Conservation (phyloP, 345 rosid genomes). For the Leavenworthia alabamica region DNA sequence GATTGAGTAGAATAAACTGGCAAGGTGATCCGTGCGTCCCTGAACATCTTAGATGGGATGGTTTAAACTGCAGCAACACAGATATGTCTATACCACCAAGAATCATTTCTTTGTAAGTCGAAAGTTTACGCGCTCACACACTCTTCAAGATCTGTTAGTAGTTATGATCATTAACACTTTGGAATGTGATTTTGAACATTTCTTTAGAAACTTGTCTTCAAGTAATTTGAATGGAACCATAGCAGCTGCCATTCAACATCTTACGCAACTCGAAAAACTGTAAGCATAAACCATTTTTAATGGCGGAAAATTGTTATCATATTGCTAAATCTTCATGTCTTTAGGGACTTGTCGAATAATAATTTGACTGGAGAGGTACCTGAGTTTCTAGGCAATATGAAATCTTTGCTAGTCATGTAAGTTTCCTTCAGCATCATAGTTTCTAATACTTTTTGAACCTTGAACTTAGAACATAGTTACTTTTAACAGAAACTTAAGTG, state of each 20-base stretch:
- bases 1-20: not conserved
- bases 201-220: constrained; percentile 30
- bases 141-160: not conserved
- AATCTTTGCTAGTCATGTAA: constrained; percentile 36
- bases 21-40: constrained; percentile 14
- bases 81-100: not conserved
- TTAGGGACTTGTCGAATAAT: constrained; percentile 51
- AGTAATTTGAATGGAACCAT: constrained; percentile 30
- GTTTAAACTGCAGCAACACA: not conserved
- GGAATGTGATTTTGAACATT: not conserved
- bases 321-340: not conserved
- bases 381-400: constrained; percentile 30
- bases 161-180: not conserved
- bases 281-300: constrained; percentile 7
- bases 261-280: constrained; percentile 26
- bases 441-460: not conserved
- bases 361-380: constrained; percentile 40
- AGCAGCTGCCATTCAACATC: constrained; percentile 18
- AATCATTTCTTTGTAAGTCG: not conserved
- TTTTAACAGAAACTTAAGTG: constrained; percentile 31
- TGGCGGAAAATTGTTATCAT: too few species aligned
- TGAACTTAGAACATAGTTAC: not conserved
- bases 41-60: not conserved
- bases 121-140: not conserved
- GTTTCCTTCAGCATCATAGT: not conserved